These are phyloP conservation scores for Saccharum spontaneum DNA, from an alignment of 176 grass and related monocot genomes.

Conservation along the genomic window DNA sequence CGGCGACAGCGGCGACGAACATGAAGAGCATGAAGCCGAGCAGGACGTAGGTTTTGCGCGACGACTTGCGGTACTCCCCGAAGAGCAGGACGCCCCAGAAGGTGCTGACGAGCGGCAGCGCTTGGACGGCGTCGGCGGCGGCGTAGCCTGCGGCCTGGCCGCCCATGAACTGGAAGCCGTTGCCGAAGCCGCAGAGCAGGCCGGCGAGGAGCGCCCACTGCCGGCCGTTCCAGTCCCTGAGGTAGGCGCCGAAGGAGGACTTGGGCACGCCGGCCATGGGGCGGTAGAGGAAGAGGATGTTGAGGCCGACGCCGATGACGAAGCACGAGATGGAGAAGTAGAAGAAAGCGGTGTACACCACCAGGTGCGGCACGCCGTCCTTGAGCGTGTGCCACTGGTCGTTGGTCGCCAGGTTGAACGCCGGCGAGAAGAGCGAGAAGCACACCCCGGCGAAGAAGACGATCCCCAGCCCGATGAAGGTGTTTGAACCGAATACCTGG, in stretches of 20 bases:
- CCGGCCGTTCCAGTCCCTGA: conserved; percentile 88
- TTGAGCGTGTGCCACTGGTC: conserved; percentile 89
- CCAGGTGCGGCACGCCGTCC: conserved; percentile 69
- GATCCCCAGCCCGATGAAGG: conserved; percentile 71
- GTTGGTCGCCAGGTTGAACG: conserved; percentile 92
- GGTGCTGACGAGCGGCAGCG: conserved; percentile 83
- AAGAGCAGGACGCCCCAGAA: conserved; percentile 81
- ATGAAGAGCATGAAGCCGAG: conserved; percentile 79
- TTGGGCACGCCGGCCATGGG: conserved; percentile 72
- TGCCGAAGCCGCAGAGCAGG: conserved; percentile 82
- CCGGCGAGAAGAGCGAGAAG: conserved; percentile 96
- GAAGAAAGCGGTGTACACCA: conserved; percentile 98
- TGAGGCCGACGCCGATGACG: conserved; percentile 64
- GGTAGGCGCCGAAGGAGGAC: conserved; percentile 82
- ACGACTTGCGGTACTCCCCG: conserved; percentile 71
- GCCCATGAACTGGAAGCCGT: conserved; percentile 98
- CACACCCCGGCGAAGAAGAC: conserved; percentile 88
- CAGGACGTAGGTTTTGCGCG: conserved; percentile 61
- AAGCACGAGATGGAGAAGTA: conserved; percentile 98
- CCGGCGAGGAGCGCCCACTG: conserved; percentile 90
- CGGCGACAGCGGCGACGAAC: conserved; percentile 66
- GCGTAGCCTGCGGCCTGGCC: conserved; percentile 96
- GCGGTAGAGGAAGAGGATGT: conserved; percentile 83
- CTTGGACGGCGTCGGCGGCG: conserved; percentile 96
- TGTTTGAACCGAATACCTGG: conserved; percentile 66